phyloP scores from a whole-genome alignment of 441 rosid genomes.

The Populus hybrid region DNA sequence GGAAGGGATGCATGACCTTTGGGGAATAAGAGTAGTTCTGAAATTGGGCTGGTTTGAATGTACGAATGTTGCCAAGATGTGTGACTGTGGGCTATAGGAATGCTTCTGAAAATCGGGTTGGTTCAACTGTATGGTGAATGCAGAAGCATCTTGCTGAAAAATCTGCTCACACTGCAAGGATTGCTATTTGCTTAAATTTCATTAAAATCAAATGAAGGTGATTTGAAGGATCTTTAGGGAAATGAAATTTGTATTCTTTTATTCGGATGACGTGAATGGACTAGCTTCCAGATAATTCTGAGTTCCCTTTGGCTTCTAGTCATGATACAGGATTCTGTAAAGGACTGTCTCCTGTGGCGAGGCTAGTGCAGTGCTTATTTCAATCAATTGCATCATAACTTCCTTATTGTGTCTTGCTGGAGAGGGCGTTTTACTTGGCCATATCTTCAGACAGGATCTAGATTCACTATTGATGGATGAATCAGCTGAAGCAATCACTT shows the following conservation, averaged over 20 bases:
- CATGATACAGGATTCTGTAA: not conserved
- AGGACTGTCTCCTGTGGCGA: not conserved
- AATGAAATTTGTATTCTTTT: not conserved
- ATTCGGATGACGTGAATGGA: not conserved
- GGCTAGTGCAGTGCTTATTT: not conserved
- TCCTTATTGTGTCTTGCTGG: not conserved
- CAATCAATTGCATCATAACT: not conserved
- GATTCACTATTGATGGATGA: not conserved
- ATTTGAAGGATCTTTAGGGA: not conserved
- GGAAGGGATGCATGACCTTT: not conserved
- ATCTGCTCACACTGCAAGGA: not conserved
- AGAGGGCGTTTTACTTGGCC: not conserved
- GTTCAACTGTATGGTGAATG: not conserved
- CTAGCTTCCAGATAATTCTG: not conserved
- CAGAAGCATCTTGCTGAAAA: not conserved
- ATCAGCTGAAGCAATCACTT: not conserved
- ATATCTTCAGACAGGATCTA: not conserved
- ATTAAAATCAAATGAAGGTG: not conserved
- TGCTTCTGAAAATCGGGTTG: not conserved
- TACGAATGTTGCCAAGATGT: not conserved
- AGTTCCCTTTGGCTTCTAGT: not conserved
- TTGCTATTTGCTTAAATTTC: not conserved
- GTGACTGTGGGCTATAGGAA: not conserved
- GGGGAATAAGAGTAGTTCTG: not conserved
- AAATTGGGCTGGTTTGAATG: not conserved